Evolutionary conservation across 2,329 filamentous ascomycete species (phyloP).

Genomic region (Massarina eburnea): DNA sequence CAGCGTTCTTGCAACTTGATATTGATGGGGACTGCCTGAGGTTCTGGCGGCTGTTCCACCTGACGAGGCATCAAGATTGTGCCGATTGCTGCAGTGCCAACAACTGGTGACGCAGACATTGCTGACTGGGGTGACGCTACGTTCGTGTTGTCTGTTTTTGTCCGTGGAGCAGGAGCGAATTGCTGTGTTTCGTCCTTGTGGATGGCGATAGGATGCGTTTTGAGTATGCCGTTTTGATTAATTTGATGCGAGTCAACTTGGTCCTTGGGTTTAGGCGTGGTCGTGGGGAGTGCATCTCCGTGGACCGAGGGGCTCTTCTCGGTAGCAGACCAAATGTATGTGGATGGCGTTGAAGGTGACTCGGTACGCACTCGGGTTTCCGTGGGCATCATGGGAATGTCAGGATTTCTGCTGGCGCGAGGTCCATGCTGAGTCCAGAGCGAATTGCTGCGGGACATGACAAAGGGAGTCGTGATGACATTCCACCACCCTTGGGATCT

Average conservation of each 20-base stretch:
- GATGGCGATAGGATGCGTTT: background rate
- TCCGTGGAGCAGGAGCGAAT: slow-evolving; percentile 12
- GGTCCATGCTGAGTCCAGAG: slow-evolving; percentile 35
- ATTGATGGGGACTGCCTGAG: slow-evolving; percentile 32
- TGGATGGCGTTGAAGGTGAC: slow-evolving; percentile 18
- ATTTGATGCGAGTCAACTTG: background rate
- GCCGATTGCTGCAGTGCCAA: slow-evolving; percentile 34
- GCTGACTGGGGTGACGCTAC: slow-evolving; percentile 29
- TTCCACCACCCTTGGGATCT: slow-evolving; percentile 77
- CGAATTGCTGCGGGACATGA: slow-evolving; percentile 39
- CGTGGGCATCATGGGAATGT: slow-evolving; percentile 37
- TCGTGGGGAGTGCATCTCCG: slow-evolving; percentile 12
- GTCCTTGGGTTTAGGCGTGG: background rate
- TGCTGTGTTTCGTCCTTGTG: background rate
- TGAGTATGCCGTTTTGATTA: background rate
- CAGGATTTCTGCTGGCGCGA: slow-evolving; percentile 28
- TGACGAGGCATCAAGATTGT: slow-evolving; percentile 37
- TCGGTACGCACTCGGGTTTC: slow-evolving; percentile 19
- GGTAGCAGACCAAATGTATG: slow-evolving; percentile 28
- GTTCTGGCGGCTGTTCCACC: slow-evolving; percentile 17
- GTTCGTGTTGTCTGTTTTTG: slow-evolving; percentile 10
- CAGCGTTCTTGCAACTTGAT: slow-evolving; percentile 35
- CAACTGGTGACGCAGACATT: slow-evolving; percentile 36
- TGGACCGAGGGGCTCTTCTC: slow-evolving; percentile 18
- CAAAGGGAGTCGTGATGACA: slow-evolving; percentile 71